phyloP scores from a whole-genome alignment of 2,329 filamentous ascomycete genomes.

The Beauveria rudraprayagi region DNA sequence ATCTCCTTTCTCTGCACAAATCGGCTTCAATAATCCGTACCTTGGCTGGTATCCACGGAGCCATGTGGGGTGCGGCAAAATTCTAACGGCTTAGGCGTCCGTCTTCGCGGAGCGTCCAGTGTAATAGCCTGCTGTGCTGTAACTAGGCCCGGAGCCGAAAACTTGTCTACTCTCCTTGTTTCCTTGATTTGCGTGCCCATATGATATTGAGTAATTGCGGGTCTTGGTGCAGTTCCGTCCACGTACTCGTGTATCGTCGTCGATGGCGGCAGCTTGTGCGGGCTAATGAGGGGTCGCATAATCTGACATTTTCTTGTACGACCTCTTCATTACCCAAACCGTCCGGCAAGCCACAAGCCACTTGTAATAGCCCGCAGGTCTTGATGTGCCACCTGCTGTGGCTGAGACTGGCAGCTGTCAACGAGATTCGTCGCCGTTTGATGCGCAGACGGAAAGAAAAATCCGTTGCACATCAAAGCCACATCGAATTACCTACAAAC shows the following conservation, averaged over 20 bases:
- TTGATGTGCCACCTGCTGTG: neutral
- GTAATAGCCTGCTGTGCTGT: neutral
- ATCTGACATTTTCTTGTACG: neutral
- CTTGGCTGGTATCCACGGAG: neutral
- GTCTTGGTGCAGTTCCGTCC: neutral
- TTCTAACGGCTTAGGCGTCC: neutral
- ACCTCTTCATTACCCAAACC: neutral
- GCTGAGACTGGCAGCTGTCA: slow-evolving; percentile 6
- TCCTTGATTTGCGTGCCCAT: neutral
- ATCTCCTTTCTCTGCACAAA: no score
- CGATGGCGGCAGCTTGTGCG: no score
- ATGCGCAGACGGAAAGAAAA: neutral
- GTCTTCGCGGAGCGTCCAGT: neutral
- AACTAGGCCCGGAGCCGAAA: neutral
- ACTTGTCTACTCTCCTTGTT: neutral
- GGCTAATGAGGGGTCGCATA: no score
- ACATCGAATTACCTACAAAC: neutral
- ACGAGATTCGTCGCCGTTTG: neutral
- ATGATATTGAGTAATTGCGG: neutral
- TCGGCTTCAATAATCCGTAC: neutral
- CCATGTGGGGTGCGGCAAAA: neutral
- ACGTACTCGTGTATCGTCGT: no score
- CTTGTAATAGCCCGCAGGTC: neutral
- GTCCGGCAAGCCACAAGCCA: neutral
- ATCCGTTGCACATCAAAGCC: neutral